Base-by-base conservation (phyloP, 1,284 basidiomycete genomes). In the Malassezia vespertilionis region DNA sequence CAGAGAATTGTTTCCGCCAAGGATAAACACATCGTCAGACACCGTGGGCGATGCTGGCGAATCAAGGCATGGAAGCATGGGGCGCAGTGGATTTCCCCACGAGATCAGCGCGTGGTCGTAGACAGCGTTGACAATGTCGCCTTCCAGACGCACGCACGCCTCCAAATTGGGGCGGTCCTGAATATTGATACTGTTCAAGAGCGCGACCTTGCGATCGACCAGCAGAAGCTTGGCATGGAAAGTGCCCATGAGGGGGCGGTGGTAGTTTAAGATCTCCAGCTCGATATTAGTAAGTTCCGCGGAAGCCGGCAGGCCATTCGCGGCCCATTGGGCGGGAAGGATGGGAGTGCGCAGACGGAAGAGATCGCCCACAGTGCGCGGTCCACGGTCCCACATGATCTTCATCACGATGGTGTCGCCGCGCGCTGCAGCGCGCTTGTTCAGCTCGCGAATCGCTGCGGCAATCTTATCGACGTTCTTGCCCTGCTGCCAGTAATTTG, bases 191-290 rank as follows among this genome's bases (percentile, higher is more conserved):
- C 77, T 79, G 69, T 82, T 82, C 56, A 86, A 72, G 45, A 84
- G 72, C 0, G 80, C 83, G 23, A 84, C 75, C 56, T 78, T 80
- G 14, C 83, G 76, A 61, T 86, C 83, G 8, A 85, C 79, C 44
- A 84, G 74, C 64, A 84, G 74, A 54, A 82, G 83, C 66, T 86
- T 84, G 34, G 80, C 79, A 60, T 86, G 84, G 71, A 85, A 86
- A 0, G 82, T 85, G 24, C 82, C 82, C 38, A 68, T 59, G 20
- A 66, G 49, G 8, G 66, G 64, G 14, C 63, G 58, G 33, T 69
- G 69, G 37, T 69, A 71, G 47, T 69, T 71, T 36, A 69, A 53
- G 7, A 69, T 59, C 54, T 69, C 61, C 44, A 69, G 53, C 36
- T 47, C 54, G 17, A 69, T 52, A 32, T 65, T 55, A 1, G 63